Evolutionary conservation across 1,284 basidiomycete genomes (phyloP).

Genomic region (Apiotrichum siamense): DNA sequence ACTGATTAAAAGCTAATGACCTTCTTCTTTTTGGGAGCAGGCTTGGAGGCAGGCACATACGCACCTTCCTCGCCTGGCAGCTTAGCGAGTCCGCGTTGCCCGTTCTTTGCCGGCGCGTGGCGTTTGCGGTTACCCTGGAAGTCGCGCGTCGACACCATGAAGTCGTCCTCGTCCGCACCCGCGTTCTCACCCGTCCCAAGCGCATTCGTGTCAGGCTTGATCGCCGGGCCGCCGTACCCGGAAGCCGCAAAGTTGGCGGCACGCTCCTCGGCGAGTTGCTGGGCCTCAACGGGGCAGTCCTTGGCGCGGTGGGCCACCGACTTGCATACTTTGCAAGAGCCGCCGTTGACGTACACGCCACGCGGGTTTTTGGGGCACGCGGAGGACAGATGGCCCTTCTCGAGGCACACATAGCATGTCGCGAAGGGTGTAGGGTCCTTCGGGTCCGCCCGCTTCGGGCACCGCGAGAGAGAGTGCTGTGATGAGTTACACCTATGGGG

Average conservation of each 20-base stretch:
- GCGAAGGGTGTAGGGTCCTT: conserved; percentile 74
- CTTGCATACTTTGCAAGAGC: conserved; percentile 79
- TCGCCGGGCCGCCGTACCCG: not conserved
- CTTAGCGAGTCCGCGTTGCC: conserved; percentile 26
- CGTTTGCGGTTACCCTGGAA: conserved; percentile 3
- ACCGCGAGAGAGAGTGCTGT: conserved; percentile 69
- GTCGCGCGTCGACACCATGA: conserved; percentile 59
- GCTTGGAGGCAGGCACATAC: conserved; percentile 8
- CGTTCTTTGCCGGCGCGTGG: conserved; percentile 37
- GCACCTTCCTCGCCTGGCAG: conserved; percentile 18
- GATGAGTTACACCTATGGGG: conserved; percentile 69
- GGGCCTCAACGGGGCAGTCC: conserved; percentile 55
- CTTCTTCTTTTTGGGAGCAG: conserved; percentile 12
- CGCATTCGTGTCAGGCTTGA: not conserved
- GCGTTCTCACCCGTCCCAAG: conserved; percentile 41
- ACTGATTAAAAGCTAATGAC: conserved; percentile 13
- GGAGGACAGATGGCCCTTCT: conserved; percentile 72
- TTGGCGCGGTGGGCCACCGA: conserved; percentile 78
- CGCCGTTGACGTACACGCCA: conserved; percentile 87
- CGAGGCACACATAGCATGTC: conserved; percentile 82
- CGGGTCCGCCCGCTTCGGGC: conserved; percentile 62
- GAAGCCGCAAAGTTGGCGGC: not conserved
- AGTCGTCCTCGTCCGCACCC: conserved; percentile 89
- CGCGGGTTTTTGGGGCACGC: conserved; percentile 74
- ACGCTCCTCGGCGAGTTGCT: conserved; percentile 18